Evolutionary conservation across 257 asterid species (phyloP).

Genomic region (Ballota nigra): DNA sequence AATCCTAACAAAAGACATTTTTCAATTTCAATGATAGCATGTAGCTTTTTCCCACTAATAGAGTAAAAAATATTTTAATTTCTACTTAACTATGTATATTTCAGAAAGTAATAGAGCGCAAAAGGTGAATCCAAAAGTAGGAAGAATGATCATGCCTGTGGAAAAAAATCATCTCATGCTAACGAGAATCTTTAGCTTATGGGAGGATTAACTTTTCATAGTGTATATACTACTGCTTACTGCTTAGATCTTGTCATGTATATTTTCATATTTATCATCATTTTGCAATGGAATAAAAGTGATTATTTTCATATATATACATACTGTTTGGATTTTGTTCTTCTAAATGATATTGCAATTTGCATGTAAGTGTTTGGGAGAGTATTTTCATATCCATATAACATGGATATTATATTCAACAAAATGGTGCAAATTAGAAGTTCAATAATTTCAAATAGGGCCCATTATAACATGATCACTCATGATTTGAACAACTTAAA

Average conservation of each 20-base stretch:
- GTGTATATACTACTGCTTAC: constrained; percentile 10
- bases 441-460: background rate
- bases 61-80: constrained; percentile 1
- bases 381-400: background rate
- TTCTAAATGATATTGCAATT: background rate
- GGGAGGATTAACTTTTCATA: constrained; percentile 17
- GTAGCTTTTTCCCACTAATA: constrained; percentile 32
- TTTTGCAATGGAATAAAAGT: no score
- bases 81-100: constrained; percentile 17
- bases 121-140: constrained; percentile 37
- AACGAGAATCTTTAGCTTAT: constrained; percentile 19
- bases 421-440: background rate
- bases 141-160: constrained; percentile 30
- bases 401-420: background rate
- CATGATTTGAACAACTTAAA: background rate
- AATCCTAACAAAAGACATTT: constrained; percentile 34
- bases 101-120: constrained; percentile 15
- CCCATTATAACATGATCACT: background rate
- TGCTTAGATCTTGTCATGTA: constrained; percentile 5
- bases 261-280: background rate
- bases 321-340: no score
- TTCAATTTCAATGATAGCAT: constrained; percentile 31
- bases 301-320: no score
- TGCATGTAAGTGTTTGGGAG: background rate
- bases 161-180: constrained; percentile 14